Evolutionary conservation across 208 protist genomes (phyloP).

Genomic region (Trypanosoma cruzi): DNA sequence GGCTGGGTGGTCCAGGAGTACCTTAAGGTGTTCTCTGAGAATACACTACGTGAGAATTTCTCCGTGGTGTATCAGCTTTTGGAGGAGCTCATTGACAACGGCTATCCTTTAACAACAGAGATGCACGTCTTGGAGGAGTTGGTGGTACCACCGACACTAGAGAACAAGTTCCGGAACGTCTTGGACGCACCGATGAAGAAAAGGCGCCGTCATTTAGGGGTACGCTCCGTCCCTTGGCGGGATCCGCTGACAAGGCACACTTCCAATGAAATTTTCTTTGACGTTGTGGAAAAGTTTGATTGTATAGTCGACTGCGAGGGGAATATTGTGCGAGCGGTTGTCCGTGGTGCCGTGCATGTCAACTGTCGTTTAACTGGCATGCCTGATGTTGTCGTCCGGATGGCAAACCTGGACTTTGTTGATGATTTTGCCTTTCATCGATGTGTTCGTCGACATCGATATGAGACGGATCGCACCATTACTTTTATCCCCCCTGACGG

Average conservation of each 20-base stretch:
- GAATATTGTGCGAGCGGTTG: slow-evolving; percentile 47
- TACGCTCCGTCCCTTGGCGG: slow-evolving; percentile 73
- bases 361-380: slow-evolving; percentile 90
- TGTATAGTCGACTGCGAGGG: slow-evolving; percentile 85
- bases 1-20: slow-evolving; percentile 71
- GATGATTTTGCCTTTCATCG: slow-evolving; percentile 89
- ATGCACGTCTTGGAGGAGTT: slow-evolving; percentile 85
- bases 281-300: slow-evolving; percentile 89
- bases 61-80: slow-evolving; percentile 91
- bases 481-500: slow-evolving; percentile 92
- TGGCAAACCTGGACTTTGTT: slow-evolving; percentile 67
- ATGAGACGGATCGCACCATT: slow-evolving; percentile 69
- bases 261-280: slow-evolving; percentile 94
- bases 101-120: slow-evolving; percentile 92
- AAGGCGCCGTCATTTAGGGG: slow-evolving; percentile 19
- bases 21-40: slow-evolving; percentile 76
- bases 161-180: slow-evolving; percentile 81
- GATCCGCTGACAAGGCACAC: slow-evolving; percentile 65
- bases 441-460: slow-evolving; percentile 78
- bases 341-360: slow-evolving; percentile 78
- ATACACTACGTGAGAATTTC: slow-evolving; percentile 89
- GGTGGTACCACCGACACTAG: slow-evolving; percentile 78
- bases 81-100: slow-evolving; percentile 92
- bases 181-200: slow-evolving; percentile 40
- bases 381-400: slow-evolving; percentile 81